Base-by-base conservation (phyloP, 1,139 yeast species). In the Kodamaea fungicola region DNA sequence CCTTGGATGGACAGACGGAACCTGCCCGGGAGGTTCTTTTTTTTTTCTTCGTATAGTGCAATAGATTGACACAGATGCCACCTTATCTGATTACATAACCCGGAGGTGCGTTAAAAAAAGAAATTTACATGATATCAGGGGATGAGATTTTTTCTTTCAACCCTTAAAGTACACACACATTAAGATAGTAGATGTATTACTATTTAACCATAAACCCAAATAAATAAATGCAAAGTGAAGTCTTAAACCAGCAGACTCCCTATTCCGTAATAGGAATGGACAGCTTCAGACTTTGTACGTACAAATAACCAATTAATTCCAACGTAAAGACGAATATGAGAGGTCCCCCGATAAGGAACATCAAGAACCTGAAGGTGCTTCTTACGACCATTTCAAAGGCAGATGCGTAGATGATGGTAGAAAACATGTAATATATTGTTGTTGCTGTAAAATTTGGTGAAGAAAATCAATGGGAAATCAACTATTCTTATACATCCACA, bases 311-410 rank as follows among this genome's bases (percentile, higher is more conserved):
- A n/a, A 31, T 30, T 33, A 40, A 40, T 26, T 40, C 43, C 26
- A 40, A 35, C 2, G 41, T 40, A 33, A 40, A 40, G 22, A 40
- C 41, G 24, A 40, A 40, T 7, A 37, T 21, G 30, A 40, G 19
- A 10, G 43, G 43, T 21, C 43, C 43, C 19, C 40, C 40, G 26
- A 40, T 33, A 31, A 40, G 41, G 29, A 40, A 37, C 24, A 40
- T 32, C 33, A 40, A 38, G 33, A 35, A 40, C 12, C 35, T 38
- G 16, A 39, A 38, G 5, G 39, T 28, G 35, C 33, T 37, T 29
- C 32, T 40, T 32, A 40, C 22, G 22, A 35, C n/a, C 12, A 30
- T 30, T 22, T 40, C 43, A 28, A 40, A 13, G 22, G 35, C 22
- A 6, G 33, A 13, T n/a, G 33, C 23, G 28, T 32, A 34, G 12